These are phyloP conservation scores for Eutypa lata DNA, from an alignment of 2,329 filamentous ascomycete species.

Conservation along the genomic window DNA sequence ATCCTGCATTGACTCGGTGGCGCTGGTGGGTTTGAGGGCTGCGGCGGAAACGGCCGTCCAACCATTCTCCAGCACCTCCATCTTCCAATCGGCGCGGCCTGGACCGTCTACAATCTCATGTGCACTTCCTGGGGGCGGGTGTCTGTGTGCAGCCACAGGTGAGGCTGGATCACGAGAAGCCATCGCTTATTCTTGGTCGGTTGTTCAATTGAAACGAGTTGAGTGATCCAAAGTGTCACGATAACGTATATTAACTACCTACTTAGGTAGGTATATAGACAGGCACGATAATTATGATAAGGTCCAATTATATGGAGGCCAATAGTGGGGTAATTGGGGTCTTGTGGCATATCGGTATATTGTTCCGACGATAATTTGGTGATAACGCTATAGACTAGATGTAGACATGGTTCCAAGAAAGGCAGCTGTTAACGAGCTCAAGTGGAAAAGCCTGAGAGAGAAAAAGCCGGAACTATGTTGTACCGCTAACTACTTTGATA, in stretches of 20 bases:
- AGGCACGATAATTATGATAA: too few relatives aligned
- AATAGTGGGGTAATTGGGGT: too few relatives aligned
- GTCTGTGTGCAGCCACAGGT: not conserved
- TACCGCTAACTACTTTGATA: too few relatives aligned
- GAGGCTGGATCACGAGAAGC: not conserved
- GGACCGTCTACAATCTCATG: not conserved
- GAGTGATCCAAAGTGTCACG: not conserved
- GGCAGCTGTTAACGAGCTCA: too few relatives aligned
- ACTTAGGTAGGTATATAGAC: too few relatives aligned
- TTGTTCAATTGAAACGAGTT: not conserved
- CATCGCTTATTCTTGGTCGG: not conserved
- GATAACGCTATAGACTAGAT: too few relatives aligned
- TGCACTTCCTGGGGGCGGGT: not conserved
- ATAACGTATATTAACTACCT: not conserved
- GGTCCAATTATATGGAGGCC: too few relatives aligned
- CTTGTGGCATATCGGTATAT: too few relatives aligned
- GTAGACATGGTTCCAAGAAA: too few relatives aligned
- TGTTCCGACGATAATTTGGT: too few relatives aligned
- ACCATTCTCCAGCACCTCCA: not conserved
- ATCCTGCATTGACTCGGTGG: constrained; percentile 26
- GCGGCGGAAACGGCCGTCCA: not conserved
- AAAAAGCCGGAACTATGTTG: too few relatives aligned
- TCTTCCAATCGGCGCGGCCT: not conserved
- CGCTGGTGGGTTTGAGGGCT: not conserved
- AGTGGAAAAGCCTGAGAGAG: too few relatives aligned